phyloP scores from a whole-genome alignment of 2,329 filamentous ascomycete genomes.

The Exophiala viscosa region DNA sequence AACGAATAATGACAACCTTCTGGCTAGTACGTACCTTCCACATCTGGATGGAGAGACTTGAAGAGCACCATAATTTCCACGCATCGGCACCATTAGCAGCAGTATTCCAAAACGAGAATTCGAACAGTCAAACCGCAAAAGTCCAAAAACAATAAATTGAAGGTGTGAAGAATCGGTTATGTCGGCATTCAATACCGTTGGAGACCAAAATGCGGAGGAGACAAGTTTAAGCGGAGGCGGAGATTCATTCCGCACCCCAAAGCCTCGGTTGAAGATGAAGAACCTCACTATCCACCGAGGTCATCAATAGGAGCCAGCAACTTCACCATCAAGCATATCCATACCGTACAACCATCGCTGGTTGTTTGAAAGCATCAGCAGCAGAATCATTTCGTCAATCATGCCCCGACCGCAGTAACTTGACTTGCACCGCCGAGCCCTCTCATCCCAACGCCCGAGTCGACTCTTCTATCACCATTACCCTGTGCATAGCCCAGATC shows the following conservation, averaged over 20 bases:
- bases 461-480: slow-evolving; percentile 5
- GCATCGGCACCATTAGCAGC: not conserved
- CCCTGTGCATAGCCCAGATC: slow-evolving; percentile 27
- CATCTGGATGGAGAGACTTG: slow-evolving; percentile 24
- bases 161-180: not conserved
- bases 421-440: slow-evolving; percentile 8
- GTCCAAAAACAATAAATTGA: not conserved
- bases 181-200: not conserved
- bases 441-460: slow-evolving; percentile 8
- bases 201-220: not conserved
- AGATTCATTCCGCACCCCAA: no score
- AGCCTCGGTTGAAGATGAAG: not conserved
- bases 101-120: not conserved
- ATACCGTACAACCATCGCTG: no score
- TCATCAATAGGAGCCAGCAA: no score
- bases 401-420: slow-evolving; percentile 15
- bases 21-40: slow-evolving; percentile 19
- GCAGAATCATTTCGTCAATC: not conserved
- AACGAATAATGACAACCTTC: not conserved
- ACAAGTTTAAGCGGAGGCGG: not conserved
- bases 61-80: slow-evolving; percentile 21
- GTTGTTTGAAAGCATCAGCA: no score
- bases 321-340: no score
- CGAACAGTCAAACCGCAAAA: not conserved
- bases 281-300: no score